These are phyloP conservation scores for Lichtheimia hyalospora DNA, from an alignment of 371 early-diverging fungal genomes.

Conservation along the genomic window DNA sequence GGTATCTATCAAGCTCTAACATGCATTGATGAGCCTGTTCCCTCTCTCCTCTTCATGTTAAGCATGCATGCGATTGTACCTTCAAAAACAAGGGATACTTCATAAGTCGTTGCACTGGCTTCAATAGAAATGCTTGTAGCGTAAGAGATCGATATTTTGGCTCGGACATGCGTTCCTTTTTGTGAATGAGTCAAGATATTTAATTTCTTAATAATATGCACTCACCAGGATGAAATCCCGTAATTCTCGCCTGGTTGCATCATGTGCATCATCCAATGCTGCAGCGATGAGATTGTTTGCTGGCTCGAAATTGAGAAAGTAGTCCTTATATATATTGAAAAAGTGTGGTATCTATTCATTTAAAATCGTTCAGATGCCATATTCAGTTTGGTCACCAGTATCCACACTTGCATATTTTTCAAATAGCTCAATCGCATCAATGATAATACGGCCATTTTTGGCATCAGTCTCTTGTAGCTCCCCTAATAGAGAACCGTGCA, in stretches of 20 bases:
- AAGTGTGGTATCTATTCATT: slow-evolving; percentile 4
- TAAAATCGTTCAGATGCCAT: not conserved
- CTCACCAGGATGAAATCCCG: too few relatives aligned
- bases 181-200: too few relatives aligned
- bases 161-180: slow-evolving; percentile 8
- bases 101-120: slow-evolving; percentile 43
- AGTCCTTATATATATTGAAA: slow-evolving; percentile 18
- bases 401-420: too few relatives aligned
- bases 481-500: too few relatives aligned
- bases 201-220: too few relatives aligned
- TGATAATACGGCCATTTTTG: too few relatives aligned
- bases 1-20: slow-evolving; percentile 10
- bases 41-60: not conserved
- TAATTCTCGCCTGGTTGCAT: too few relatives aligned
- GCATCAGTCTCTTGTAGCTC: too few relatives aligned
- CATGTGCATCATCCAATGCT: slow-evolving; percentile 12
- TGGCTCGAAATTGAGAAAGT: slow-evolving; percentile 38
- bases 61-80: slow-evolving; percentile 12
- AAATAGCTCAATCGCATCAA: too few relatives aligned
- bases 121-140: slow-evolving; percentile 35
- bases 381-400: not conserved
- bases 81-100: slow-evolving; percentile 48
- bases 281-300: slow-evolving; percentile 28
- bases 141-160: slow-evolving; percentile 36
- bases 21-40: not conserved